phyloP scores from a whole-genome alignment of 768 basidiomycete species.

The Collybia mongolica region DNA sequence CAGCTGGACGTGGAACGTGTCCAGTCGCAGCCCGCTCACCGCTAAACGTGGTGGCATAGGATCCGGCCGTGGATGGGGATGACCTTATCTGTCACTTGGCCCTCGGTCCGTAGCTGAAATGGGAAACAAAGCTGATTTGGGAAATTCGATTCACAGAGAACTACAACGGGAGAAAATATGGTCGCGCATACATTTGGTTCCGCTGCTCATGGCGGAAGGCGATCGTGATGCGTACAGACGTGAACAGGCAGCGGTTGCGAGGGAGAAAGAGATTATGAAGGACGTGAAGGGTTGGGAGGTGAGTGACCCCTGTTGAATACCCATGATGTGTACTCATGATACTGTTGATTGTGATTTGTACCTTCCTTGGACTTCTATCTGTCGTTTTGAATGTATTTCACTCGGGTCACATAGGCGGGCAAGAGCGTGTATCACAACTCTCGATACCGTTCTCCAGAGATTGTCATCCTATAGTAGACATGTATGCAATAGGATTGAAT shows the following conservation, averaged over 20 bases:
- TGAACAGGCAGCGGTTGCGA: slow-evolving; percentile 67
- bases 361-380: slow-evolving; percentile 20
- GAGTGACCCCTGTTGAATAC: slow-evolving; percentile 31
- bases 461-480: slow-evolving; percentile 32
- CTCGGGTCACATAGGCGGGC: slow-evolving; percentile 54
- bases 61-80: slow-evolving; percentile 52
- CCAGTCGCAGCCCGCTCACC: slow-evolving; percentile 54
- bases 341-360: slow-evolving; percentile 19
- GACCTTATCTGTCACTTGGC: slow-evolving; percentile 40
- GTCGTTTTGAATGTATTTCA: slow-evolving; percentile 13
- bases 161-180: slow-evolving; percentile 90
- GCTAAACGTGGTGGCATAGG: slow-evolving; percentile 67
- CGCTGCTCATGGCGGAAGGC: slow-evolving; percentile 87
- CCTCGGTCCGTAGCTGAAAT: slow-evolving; percentile 42
- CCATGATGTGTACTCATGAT: slow-evolving; percentile 20
- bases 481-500: background rate
- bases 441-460: slow-evolving; percentile 55
- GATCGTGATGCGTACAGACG: slow-evolving; percentile 89
- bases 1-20: slow-evolving; percentile 74
- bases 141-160: slow-evolving; percentile 64
- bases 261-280: slow-evolving; percentile 93
- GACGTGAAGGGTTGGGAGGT: slow-evolving; percentile 95
- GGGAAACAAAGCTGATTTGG: slow-evolving; percentile 42
- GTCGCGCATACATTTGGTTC: slow-evolving; percentile 94
- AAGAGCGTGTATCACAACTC: slow-evolving; percentile 85